phyloP scores from a whole-genome alignment of 148 eudicot species.

The Camellia sinensis region DNA sequence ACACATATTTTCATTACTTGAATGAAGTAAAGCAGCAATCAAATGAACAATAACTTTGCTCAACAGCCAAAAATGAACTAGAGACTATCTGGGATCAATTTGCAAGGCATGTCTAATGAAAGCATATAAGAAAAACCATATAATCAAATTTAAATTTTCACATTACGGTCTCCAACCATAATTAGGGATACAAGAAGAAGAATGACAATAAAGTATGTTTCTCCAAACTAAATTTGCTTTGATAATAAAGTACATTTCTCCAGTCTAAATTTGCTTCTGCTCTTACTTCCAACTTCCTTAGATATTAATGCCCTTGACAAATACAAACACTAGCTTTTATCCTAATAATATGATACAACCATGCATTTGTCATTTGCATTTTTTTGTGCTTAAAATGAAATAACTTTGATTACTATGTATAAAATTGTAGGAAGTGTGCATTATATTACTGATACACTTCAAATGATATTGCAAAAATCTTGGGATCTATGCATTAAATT shows the following conservation, averaged over 20 bases:
- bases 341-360: background rate
- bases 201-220: background rate
- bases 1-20: slow-evolving; percentile 1
- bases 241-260: background rate
- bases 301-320: background rate
- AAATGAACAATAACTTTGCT: background rate
- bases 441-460: background rate
- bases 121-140: background rate
- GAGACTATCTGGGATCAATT: background rate
- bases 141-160: background rate
- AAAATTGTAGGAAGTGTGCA: background rate
- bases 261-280: background rate
- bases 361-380: background rate
- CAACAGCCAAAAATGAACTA: background rate
- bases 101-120: slow-evolving; percentile 6
- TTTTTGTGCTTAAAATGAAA: background rate
- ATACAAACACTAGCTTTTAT: background rate
- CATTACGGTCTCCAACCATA: background rate
- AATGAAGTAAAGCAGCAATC: slow-evolving; percentile 2
- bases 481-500: no score
- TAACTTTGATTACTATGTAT: background rate
- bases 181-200: background rate
- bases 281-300: background rate
- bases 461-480: background rate
- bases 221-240: background rate